These are phyloP conservation scores for Platanus orientalis DNA, from an alignment of 164 flowering plant species.

Conservation along the genomic window DNA sequence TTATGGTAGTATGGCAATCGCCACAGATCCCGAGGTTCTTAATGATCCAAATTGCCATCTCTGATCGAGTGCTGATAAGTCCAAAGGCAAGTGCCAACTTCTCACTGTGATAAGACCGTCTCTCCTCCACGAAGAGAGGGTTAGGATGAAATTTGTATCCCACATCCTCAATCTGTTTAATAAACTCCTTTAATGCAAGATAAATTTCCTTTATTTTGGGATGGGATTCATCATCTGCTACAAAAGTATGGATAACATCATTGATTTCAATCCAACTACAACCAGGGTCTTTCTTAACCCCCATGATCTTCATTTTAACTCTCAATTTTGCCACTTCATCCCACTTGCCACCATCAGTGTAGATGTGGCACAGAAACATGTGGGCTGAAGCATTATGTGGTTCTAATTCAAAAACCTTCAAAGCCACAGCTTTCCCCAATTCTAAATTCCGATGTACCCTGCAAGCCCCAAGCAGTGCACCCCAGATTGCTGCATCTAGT, in stretches of 20 bases:
- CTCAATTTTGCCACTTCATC: slow-evolving; percentile 9
- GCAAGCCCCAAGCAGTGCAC: slow-evolving; percentile 22
- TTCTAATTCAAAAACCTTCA: slow-evolving; percentile 16
- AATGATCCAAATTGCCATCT: slow-evolving; percentile 10
- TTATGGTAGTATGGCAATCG: slow-evolving; percentile 13
- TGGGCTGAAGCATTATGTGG: slow-evolving; percentile 21
- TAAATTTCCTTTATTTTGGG: slow-evolving; percentile 13
- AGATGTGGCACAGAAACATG: slow-evolving; percentile 16
- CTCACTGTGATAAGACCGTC: no score
- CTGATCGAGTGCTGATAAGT: slow-evolving; percentile 6
- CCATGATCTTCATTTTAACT: slow-evolving; percentile 9
- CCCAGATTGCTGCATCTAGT: slow-evolving; percentile 20
- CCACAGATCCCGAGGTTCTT: no score
- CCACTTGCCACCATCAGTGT: slow-evolving; percentile 4
- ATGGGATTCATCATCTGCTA: slow-evolving; percentile 12
- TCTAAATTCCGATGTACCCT: slow-evolving; percentile 18
- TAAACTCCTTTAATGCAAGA: slow-evolving; percentile 9
- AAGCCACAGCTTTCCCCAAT: slow-evolving; percentile 18
- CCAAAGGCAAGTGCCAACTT: no score
- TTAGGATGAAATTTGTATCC: slow-evolving; percentile 6
- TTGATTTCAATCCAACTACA: slow-evolving; percentile 17
- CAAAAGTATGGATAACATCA: slow-evolving; percentile 10
- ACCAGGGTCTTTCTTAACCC: slow-evolving; percentile 12
- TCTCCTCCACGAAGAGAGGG: slow-evolving; percentile 5
- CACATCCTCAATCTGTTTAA: not conserved